phyloP scores from a whole-genome alignment of 2,329 filamentous ascomycete genomes.

The Pleomassaria siparia region DNA sequence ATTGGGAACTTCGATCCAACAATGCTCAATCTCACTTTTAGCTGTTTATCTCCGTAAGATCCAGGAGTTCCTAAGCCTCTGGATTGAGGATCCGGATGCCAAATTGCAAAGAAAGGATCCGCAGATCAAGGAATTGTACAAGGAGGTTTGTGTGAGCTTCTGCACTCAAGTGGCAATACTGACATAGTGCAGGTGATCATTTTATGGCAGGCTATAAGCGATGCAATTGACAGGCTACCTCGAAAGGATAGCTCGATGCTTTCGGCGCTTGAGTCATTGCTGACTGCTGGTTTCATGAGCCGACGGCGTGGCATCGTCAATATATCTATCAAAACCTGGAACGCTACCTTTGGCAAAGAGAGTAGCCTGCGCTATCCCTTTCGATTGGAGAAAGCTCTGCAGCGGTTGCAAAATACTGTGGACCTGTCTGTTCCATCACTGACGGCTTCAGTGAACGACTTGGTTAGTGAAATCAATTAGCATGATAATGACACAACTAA shows the following conservation, averaged over 20 bases:
- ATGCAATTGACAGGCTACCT: slow-evolving; percentile 58
- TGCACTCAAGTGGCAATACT: slow-evolving; percentile 6
- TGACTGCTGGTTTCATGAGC: slow-evolving; percentile 57
- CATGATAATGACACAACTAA: slow-evolving; percentile 9
- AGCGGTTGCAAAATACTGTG: slow-evolving; percentile 59
- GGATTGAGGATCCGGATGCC: slow-evolving; percentile 61
- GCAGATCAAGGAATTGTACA: slow-evolving; percentile 22
- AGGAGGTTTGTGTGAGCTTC: slow-evolving; percentile 25
- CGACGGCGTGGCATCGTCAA: slow-evolving; percentile 54
- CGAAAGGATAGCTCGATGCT: slow-evolving; percentile 60
- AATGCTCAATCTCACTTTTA: slow-evolving; percentile 51
- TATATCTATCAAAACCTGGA: slow-evolving; percentile 66
- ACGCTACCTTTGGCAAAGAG: slow-evolving; percentile 64
- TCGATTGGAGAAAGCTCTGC: slow-evolving; percentile 63
- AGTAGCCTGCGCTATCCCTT: slow-evolving; percentile 65
- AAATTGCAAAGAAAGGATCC: slow-evolving; percentile 31
- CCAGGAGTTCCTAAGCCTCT: slow-evolving; percentile 63
- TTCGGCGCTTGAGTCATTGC: slow-evolving; percentile 54
- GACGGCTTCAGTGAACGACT: slow-evolving; percentile 37
- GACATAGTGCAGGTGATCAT: slow-evolving; percentile 32
- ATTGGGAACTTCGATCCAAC: slow-evolving; percentile 46
- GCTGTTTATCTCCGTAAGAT: slow-evolving; percentile 60
- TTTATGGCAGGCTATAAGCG: slow-evolving; percentile 51
- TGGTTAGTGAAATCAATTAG: slow-evolving; percentile 38
- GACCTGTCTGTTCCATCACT: slow-evolving; percentile 55